These are phyloP conservation scores for Tuctoria greenei DNA, from an alignment of 176 grass and related monocot genomes.

Conservation along the genomic window DNA sequence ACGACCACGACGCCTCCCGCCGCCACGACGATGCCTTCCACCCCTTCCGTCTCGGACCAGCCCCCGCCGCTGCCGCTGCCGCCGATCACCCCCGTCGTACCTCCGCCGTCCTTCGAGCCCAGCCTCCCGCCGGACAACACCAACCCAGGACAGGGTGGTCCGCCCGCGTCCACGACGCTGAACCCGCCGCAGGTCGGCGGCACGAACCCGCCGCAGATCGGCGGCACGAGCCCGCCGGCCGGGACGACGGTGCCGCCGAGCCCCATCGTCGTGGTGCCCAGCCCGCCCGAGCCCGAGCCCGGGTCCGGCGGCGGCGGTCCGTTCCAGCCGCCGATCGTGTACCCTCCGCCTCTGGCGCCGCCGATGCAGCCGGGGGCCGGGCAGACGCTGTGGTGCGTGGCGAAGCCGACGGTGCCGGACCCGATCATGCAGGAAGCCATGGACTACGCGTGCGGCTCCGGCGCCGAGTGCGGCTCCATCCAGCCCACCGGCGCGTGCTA, in stretches of 20 bases:
- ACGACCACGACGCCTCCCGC: slow-evolving; percentile 33
- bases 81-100: slow-evolving; percentile 10
- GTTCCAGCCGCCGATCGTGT: slow-evolving; percentile 74
- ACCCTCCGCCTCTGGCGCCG: slow-evolving; percentile 74
- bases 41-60: slow-evolving; percentile 30
- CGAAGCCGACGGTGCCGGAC: slow-evolving; percentile 90
- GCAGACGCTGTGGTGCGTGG: slow-evolving; percentile 72
- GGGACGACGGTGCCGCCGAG: slow-evolving; percentile 14
- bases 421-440: slow-evolving; percentile 86
- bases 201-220: background rate
- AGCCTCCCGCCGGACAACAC: slow-evolving; percentile 48
- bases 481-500: slow-evolving; percentile 57
- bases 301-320: background rate
- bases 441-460: slow-evolving; percentile 81
- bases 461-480: slow-evolving; percentile 67
- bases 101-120: slow-evolving; percentile 53
- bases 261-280: slow-evolving; percentile 38
- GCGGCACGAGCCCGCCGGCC: slow-evolving; percentile 30
- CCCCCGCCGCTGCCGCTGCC: slow-evolving; percentile 48
- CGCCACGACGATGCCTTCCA: slow-evolving; percentile 17
- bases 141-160: background rate
- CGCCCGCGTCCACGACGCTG: slow-evolving; percentile 18
- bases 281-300: slow-evolving; percentile 3
- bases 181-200: background rate
- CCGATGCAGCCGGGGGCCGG: slow-evolving; percentile 40